Evolutionary conservation across 2,329 filamentous ascomycete genomes (phyloP).

Genomic region (Tympanopsis confertula): DNA sequence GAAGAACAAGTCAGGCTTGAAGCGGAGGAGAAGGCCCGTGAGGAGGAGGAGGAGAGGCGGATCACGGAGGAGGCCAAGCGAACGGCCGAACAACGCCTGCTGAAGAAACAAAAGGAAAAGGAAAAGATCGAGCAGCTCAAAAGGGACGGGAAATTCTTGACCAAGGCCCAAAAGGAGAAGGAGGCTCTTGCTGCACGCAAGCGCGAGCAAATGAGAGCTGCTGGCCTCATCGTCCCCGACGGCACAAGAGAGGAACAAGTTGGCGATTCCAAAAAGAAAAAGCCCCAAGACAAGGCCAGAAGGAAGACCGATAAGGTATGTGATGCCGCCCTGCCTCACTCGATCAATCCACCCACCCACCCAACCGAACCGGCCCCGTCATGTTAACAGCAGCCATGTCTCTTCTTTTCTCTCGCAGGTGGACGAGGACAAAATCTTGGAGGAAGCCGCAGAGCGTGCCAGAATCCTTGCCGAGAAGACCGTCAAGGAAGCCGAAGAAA

Average conservation of each 20-base stretch:
- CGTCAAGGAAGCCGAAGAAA: constrained; percentile 48
- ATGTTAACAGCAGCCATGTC: no score
- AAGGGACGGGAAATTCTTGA: constrained; percentile 77
- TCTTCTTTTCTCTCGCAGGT: no score
- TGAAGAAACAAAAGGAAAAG: constrained; percentile 79
- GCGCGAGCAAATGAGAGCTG: constrained; percentile 73
- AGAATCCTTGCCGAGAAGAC: constrained; percentile 55
- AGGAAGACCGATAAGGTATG: constrained; percentile 61
- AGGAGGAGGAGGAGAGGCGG: constrained; percentile 53
- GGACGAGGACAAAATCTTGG: constrained; percentile 68
- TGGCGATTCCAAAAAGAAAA: constrained; percentile 55
- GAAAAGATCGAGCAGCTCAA: constrained; percentile 78
- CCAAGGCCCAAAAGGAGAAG: constrained; percentile 74
- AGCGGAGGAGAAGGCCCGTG: constrained; percentile 52
- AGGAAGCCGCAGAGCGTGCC: constrained; percentile 67
- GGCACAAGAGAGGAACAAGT: constrained; percentile 35
- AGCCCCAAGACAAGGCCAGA: constrained; percentile 63
- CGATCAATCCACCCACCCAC: no score
- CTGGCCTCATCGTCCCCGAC: constrained; percentile 57
- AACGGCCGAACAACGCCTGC: constrained; percentile 60
- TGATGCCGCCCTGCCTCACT: not conserved
- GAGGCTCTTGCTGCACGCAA: constrained; percentile 70
- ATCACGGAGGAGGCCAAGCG: constrained; percentile 58
- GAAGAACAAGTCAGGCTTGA: constrained; percentile 48
- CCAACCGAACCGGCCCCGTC: no score